phyloP scores from a whole-genome alignment of 805 yeast species.

The Pichia rugopelliculosa region DNA sequence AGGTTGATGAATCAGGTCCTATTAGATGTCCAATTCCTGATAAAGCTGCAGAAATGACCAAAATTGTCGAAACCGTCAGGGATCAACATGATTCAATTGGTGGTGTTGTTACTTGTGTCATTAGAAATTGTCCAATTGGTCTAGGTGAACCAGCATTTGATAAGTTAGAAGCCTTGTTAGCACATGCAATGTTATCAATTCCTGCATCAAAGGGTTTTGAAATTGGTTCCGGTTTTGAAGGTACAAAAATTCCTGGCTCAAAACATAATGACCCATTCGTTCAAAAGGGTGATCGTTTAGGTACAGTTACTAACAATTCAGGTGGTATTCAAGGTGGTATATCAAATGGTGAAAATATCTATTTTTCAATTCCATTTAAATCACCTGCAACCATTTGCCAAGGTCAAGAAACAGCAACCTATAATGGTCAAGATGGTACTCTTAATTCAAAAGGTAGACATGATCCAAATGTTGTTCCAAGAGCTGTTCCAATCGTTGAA shows the following conservation, averaged over 20 bases:
- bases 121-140: slow-evolving; percentile 91
- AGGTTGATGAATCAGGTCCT: slow-evolving; percentile 82
- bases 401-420: slow-evolving; percentile 82
- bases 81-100: slow-evolving; percentile 91
- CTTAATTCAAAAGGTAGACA: slow-evolving; percentile 97
- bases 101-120: slow-evolving; percentile 95
- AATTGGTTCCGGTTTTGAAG: slow-evolving; percentile 92
- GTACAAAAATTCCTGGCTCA: slow-evolving; percentile 86
- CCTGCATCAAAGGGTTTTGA: slow-evolving; percentile 99
- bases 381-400: slow-evolving; percentile 97
- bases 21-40: slow-evolving; percentile 85
- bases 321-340: slow-evolving; percentile 99
- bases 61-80: slow-evolving; percentile 78
- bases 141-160: slow-evolving; percentile 97
- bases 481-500: slow-evolving; percentile 98
- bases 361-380: slow-evolving; percentile 93
- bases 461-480: slow-evolving; percentile 96
- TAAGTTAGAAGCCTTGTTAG: slow-evolving; percentile 88
- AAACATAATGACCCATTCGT: slow-evolving; percentile 86
- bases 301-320: slow-evolving; percentile 84
- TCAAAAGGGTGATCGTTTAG: slow-evolving; percentile 53
- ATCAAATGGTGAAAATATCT: slow-evolving; percentile 90
- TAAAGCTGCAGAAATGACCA: slow-evolving; percentile 71
- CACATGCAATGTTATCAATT: slow-evolving; percentile 95
- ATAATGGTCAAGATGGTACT: slow-evolving; percentile 81